phyloP scores from a whole-genome alignment of 1,139 yeast genomes.

The Ogataea hybrid region DNA sequence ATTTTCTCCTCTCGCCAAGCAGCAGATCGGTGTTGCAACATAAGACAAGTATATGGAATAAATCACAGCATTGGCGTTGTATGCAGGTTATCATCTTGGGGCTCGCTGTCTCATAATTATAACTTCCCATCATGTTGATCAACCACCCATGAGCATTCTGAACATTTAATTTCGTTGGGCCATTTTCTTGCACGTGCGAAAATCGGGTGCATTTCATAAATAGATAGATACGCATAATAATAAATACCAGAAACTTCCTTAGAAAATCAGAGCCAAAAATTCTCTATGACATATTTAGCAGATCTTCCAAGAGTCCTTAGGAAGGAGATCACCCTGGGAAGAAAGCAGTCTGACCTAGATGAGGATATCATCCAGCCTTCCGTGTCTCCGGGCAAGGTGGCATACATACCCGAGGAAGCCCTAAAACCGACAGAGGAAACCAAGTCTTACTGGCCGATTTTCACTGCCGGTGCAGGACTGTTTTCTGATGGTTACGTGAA shows the following conservation, averaged over 20 bases:
- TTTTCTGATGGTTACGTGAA: constrained; percentile 91
- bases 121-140: too few species aligned
- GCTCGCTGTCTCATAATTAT: too few species aligned
- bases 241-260: background rate
- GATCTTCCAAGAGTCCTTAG: constrained; percentile 47
- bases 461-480: constrained; percentile 87
- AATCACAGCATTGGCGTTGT: too few species aligned
- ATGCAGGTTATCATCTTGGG: too few species aligned
- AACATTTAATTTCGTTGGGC: background rate
- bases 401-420: constrained; percentile 24
- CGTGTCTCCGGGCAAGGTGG: constrained; percentile 21
- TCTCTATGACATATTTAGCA: constrained; percentile 42
- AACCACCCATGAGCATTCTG: background rate
- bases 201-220: background rate
- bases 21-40: too few species aligned
- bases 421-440: constrained; percentile 24
- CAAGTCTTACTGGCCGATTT: constrained; percentile 60
- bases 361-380: constrained; percentile 19
- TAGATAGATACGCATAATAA: background rate
- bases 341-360: constrained; percentile 22
- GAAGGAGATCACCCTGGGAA: constrained; percentile 41
- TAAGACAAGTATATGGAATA: too few species aligned
- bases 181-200: constrained; percentile 4
- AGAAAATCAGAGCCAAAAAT: background rate
- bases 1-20: too few species aligned